Percentiles rank a stretch among this genome's conserved stretches.
These are phyloP conservation scores for Hypoxylon sp. DNA, from an alignment of 2,329 filamentous ascomycete genomes.

Conservation along the genomic window DNA sequence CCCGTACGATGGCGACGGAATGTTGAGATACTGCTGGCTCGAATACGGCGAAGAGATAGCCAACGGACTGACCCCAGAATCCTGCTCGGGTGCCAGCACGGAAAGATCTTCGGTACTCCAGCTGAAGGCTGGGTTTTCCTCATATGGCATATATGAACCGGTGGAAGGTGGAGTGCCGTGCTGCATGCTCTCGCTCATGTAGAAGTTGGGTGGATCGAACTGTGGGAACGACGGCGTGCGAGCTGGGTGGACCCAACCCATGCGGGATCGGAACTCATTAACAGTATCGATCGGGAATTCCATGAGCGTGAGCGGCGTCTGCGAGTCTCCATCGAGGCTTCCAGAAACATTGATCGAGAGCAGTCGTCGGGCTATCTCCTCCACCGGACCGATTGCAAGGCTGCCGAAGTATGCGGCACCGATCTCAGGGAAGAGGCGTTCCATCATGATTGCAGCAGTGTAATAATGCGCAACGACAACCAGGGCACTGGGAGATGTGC, in stretches of 20 bases:
- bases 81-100: constrained; percentile 65
- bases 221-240: constrained; percentile 73
- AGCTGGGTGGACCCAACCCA: constrained; percentile 76
- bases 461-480: constrained; percentile 93
- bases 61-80: constrained; percentile 67
- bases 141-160: constrained; percentile 67
- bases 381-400: constrained; percentile 83
- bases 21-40: constrained; percentile 71
- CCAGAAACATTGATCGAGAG: constrained; percentile 76
- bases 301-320: constrained; percentile 77
- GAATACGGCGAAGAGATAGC: constrained; percentile 70
- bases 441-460: constrained; percentile 86
- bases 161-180: constrained; percentile 61
- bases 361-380: constrained; percentile 86
- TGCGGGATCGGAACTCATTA: constrained; percentile 76
- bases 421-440: constrained; percentile 89
- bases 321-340: constrained; percentile 69
- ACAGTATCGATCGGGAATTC: constrained; percentile 80
- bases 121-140: constrained; percentile 70
- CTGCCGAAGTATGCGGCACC: constrained; percentile 90
- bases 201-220: constrained; percentile 71
- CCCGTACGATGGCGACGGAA: constrained; percentile 74
- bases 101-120: constrained; percentile 76
- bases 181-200: constrained; percentile 59
- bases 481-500: constrained; percentile 82